Conservation (phyloP, 495 filamentous ascomycete species). For the Xeromyces bisporus region DNA sequence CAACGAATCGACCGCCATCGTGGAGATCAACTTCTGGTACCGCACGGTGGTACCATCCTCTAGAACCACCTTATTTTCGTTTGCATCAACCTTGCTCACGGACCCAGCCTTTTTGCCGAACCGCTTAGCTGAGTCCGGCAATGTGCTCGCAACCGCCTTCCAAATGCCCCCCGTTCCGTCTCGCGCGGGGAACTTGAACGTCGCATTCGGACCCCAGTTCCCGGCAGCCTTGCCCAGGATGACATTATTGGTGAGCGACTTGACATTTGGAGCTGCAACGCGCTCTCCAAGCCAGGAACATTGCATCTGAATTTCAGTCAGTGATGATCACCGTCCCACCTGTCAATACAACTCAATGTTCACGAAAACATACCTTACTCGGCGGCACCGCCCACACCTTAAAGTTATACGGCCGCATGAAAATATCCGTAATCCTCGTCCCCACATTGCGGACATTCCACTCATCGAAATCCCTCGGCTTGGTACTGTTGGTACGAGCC, state of each 20-base stretch:
- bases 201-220: slow-evolving; percentile 95
- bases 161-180: slow-evolving; percentile 97
- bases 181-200: slow-evolving; percentile 91
- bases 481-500: slow-evolving; percentile 65
- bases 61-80: slow-evolving; percentile 65
- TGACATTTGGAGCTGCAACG: slow-evolving; percentile 91
- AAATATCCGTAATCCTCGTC: slow-evolving; percentile 74
- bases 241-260: slow-evolving; percentile 85
- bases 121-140: slow-evolving; percentile 78
- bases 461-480: slow-evolving; percentile 93
- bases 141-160: slow-evolving; percentile 89
- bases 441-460: slow-evolving; percentile 95
- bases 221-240: slow-evolving; percentile 92
- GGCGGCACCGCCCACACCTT: slow-evolving; percentile 99
- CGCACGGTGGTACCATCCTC: slow-evolving; percentile 76
- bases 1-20: slow-evolving; percentile 88
- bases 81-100: slow-evolving; percentile 71
- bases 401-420: slow-evolving; percentile 99
- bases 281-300: slow-evolving; percentile 97
- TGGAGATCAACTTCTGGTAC: slow-evolving; percentile 83
- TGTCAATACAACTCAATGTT: neutral
- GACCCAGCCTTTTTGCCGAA: slow-evolving; percentile 75
- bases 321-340: neutral
- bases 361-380: slow-evolving; percentile 64
- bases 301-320: no score